Evolutionary conservation across 352 stramenopile species (phyloP), one percentile per base, ranked within the genome.

Genomic region (Pelagophyceae sp.): DNA sequence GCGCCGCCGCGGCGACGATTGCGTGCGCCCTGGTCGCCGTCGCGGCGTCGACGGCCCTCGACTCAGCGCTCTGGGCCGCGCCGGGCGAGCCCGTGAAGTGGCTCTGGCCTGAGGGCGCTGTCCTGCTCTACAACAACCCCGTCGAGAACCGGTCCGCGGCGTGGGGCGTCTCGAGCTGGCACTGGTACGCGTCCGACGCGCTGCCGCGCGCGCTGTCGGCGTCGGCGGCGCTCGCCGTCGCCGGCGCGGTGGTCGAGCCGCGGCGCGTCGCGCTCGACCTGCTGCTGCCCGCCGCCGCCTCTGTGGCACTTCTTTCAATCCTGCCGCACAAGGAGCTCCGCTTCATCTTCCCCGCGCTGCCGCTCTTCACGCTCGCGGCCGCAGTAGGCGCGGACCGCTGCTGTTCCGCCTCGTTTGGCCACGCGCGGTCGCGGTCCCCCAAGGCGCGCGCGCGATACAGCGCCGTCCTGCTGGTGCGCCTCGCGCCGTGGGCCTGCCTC

Each of bases 261-360:
- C 72, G 77, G 19, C 79, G 76, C 31, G 81, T 87, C 17, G 63
- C 85, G 32, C 77, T 50, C 38, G 85, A 84, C 76, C 78, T 90
- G 40, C 27, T 38, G 11, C 31, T 82, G n/a, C 82, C 83, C 25
- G 76, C 84, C 25, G n/a, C 86, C 70, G 80, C 88, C 38, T 98
- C 98, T 83, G 79, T 99, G 11, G 81, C 80, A 25, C 84, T 99
- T 5, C 99, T 98, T 81, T 99, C 95, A 0, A 80, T 95, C 37
- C 85, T 99, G 27, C 95, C 94, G 20, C 96, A 99, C 87, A 99
- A 99, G 82, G 96, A 99, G 83, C 88, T 98, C 20, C 87, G 95
- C 72, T 99, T 99, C 81, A 91, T 98, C 54, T 97, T 99, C 82
- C 96, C 95, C 63, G 92, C 91, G 17, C 86, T 99, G 25, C 94